Evolutionary conservation across 352 stramenopile genomes (phyloP).

Genomic region (Pythium dissotocum): DNA sequence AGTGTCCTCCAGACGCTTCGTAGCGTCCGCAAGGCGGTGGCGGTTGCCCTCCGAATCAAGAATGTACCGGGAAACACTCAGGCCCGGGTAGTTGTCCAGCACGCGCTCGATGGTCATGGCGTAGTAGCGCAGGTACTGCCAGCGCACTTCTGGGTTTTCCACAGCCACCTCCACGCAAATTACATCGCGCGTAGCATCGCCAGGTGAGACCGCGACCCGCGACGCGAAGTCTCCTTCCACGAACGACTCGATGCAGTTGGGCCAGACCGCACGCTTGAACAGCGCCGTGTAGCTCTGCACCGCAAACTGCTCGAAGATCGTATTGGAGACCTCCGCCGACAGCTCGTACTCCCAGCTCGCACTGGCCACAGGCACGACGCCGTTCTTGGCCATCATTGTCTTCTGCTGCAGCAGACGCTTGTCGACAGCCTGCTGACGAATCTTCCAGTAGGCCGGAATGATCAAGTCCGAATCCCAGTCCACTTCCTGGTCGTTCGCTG

Average conservation of each 20-base stretch:
- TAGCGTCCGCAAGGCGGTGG: constrained; percentile 13
- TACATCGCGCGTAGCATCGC: constrained; percentile 9
- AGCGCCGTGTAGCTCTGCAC: constrained; percentile 25
- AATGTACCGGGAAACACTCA: constrained; percentile 25
- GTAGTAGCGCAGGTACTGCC: constrained; percentile 22
- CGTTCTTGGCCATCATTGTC: constrained; percentile 18
- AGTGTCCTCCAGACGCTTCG: constrained; percentile 3
- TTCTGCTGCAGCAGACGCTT: constrained; percentile 20
- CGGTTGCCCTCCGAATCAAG: constrained; percentile 1
- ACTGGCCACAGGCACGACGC: constrained; percentile 6
- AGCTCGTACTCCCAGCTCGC: constrained; percentile 33
- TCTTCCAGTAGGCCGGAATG: constrained; percentile 28
- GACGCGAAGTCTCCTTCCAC: constrained; percentile 20
- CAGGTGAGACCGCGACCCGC: constrained; percentile 1
- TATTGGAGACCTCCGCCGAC: constrained; percentile 16
- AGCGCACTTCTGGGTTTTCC: constrained; percentile 8
- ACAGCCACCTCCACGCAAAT: constrained; percentile 23
- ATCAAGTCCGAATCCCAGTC: constrained; percentile 27
- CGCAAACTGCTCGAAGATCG: constrained; percentile 27
- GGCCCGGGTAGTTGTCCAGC: constrained; percentile 26
- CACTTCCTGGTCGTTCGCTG: constrained; percentile 13
- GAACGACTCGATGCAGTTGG: constrained; percentile 25
- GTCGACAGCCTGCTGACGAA: constrained; percentile 19
- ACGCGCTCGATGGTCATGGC: constrained; percentile 25
- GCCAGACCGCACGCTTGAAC: constrained; percentile 17